A percentile compares a stretch with the other conserved stretches of the same genome.
These are phyloP conservation scores for Blastobotrys robertii DNA, from an alignment of 805 yeast genomes.

Conservation along the genomic window DNA sequence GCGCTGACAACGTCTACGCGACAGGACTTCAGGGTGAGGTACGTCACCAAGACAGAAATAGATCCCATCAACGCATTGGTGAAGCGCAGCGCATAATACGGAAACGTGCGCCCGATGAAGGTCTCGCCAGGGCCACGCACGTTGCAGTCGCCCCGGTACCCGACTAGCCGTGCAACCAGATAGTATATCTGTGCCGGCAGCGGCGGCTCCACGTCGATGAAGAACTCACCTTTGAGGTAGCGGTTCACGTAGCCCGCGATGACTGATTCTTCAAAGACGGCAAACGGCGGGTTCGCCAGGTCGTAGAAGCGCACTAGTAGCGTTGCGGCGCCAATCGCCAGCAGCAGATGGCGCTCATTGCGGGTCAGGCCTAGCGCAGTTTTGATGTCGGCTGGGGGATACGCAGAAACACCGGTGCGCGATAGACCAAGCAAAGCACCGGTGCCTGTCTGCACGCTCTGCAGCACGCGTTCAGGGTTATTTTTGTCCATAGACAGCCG, in stretches of 20 bases:
- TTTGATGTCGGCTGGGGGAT: background rate
- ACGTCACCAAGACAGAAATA: slow-evolving; percentile 34
- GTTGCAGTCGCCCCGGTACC: slow-evolving; percentile 31
- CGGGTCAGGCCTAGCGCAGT: background rate
- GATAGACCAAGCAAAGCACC: slow-evolving; percentile 14
- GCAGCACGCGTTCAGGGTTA: background rate
- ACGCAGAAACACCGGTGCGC: slow-evolving; percentile 3
- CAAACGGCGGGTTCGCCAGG: slow-evolving; percentile 9
- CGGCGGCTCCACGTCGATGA: slow-evolving; percentile 51
- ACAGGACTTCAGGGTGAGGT: slow-evolving; percentile 35
- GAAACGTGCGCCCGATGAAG: slow-evolving; percentile 19
- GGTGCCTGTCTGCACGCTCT: slow-evolving; percentile 7
- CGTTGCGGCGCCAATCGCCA: background rate
- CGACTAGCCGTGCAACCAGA: slow-evolving; percentile 30
- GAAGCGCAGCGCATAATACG: slow-evolving; percentile 36
- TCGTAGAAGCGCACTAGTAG: slow-evolving; percentile 7
- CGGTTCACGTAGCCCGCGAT: slow-evolving; percentile 20
- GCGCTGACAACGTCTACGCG: slow-evolving; percentile 37
- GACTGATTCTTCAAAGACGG: slow-evolving; percentile 14
- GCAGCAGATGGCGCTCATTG: background rate
- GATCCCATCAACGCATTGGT: slow-evolving; percentile 39
- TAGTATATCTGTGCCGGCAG: slow-evolving; percentile 37
- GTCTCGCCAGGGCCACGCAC: slow-evolving; percentile 25
- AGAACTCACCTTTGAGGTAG: slow-evolving; percentile 40
- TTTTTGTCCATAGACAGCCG: background rate